Base-by-base conservation (phyloP, 192 early-diverging fungal species). In the Dispira parvispora region DNA sequence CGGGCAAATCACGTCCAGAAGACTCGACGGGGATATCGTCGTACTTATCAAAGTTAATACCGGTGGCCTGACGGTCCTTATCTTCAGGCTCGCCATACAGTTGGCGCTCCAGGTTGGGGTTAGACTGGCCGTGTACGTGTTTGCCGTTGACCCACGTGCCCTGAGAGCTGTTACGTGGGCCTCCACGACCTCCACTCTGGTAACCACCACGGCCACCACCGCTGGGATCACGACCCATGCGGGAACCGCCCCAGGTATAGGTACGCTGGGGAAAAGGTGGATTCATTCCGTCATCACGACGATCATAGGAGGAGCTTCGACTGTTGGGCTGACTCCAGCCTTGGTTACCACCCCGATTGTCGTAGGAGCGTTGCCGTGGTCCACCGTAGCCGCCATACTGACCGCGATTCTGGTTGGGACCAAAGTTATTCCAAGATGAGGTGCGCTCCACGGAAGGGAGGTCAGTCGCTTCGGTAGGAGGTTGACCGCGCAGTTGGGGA, bases 21-120 rank as follows among this genome's bases (percentile, higher is more conserved):
- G 88, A 90, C 66, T 96, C 91, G 53, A 94, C 94, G 14, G 95
- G 95, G 46, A 98, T 98, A 74, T 98, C 90, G 65, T 96, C 92
- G 75, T 98, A 98, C 74, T 93, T 94, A 65, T 92, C 90, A 84
- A 98, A 98, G 83, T 98, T 96, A 72, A 98, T 98, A 62, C 95
- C 95, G 60, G 89, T 89, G 65, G 82, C 79, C 73, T 83, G 84
- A 61, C 82, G 80, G 61, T 85, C 82, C 72, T 80, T 77, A 63
- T 89, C 87, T 45, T 94, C 86, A 44, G 77, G 63, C 52, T 70
- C 63, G 28, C 84, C 83, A 66, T 80, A 95, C 32, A 98, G 79
- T 67, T 90, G 86, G 20, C 69, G 57, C 73, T 97, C 95, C 28
- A 88, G 65, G 53, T 86, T 81, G 63, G 81, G 78, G 76, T 92